phyloP scores from a whole-genome alignment of 345 rosid species.

The Salix brachista region DNA sequence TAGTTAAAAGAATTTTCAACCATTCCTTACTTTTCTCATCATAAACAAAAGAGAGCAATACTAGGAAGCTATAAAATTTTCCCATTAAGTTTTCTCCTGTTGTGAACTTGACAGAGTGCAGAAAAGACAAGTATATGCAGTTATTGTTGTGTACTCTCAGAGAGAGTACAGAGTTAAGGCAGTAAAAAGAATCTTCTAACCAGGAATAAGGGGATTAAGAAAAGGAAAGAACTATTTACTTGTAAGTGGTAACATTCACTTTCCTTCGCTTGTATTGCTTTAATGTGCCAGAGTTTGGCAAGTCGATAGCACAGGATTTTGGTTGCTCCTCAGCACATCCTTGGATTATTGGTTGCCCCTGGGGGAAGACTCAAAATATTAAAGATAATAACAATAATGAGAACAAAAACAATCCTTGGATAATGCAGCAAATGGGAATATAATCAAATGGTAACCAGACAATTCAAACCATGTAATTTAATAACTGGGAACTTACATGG shows the following conservation, averaged over 20 bases:
- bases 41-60: not conserved
- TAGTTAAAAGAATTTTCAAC: not conserved
- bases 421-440: not conserved
- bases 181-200: not conserved
- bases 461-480: not conserved
- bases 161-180: not conserved
- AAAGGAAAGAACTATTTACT: slow-evolving; percentile 31
- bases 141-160: not conserved
- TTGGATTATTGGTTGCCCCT: slow-evolving; percentile 40
- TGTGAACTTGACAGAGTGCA: not conserved
- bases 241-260: slow-evolving; percentile 22
- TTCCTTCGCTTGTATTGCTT: slow-evolving; percentile 47
- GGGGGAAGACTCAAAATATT: slow-evolving; percentile 12
- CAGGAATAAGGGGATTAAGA: not conserved
- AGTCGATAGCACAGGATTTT: not conserved
- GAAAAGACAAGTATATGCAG: not conserved
- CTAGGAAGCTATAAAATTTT: not conserved
- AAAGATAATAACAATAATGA: not conserved
- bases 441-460: not conserved
- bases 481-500: slow-evolving; percentile 41
- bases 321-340: slow-evolving; percentile 28
- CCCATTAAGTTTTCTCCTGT: not conserved
- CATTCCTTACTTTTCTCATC: not conserved
- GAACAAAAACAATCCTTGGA: not conserved
- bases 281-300: slow-evolving; percentile 23